phyloP scores from a whole-genome alignment of 768 basidiomycete species.

The Lactarius trivialis region DNA sequence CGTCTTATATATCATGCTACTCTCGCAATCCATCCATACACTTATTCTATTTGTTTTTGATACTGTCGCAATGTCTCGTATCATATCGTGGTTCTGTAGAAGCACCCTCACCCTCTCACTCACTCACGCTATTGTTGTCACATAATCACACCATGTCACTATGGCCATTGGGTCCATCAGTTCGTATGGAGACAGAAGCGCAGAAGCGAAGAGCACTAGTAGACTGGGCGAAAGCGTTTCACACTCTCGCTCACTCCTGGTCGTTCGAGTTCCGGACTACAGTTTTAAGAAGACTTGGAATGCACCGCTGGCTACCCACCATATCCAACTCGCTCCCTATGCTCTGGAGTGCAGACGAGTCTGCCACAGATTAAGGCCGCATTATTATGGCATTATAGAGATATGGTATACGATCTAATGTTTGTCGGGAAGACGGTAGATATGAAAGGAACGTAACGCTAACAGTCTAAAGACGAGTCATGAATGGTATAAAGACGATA shows the following conservation, averaged over 20 bases:
- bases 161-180: background rate
- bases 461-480: background rate
- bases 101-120: background rate
- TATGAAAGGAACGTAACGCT: background rate
- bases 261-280: too few species aligned
- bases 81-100: background rate
- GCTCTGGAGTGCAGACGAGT: too few species aligned
- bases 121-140: background rate
- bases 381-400: too few species aligned
- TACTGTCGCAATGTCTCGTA: background rate
- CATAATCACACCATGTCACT: background rate
- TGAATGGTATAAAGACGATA: background rate
- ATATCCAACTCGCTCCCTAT: too few species aligned
- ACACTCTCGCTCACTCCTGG: too few species aligned
- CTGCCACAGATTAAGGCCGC: too few species aligned
- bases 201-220: background rate
- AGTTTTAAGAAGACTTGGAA: too few species aligned
- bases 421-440: too few species aligned
- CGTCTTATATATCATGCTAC: background rate
- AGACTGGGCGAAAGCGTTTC: too few species aligned
- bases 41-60: background rate
- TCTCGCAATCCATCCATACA: background rate
- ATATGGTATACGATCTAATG: too few species aligned
- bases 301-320: too few species aligned
- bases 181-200: background rate